Evolutionary conservation across 148 eudicot genomes (phyloP), one percentile per base, ranked within the genome.

Genomic region (Vaccinium vitisidaea): DNA sequence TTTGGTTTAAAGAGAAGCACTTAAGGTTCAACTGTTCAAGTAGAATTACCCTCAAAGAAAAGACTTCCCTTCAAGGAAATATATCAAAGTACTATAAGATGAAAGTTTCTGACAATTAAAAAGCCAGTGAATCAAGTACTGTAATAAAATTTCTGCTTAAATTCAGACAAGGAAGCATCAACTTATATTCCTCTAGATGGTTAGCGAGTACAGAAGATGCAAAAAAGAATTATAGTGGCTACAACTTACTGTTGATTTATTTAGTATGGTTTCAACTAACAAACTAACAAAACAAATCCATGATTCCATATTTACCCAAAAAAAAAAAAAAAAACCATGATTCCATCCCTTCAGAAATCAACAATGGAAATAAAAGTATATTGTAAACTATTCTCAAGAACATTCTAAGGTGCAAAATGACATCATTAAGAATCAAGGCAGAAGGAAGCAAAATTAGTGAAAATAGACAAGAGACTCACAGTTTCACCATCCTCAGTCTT

Each of bases 401-500:
- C 19, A 43, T 49, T 25, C 30, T 36, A 48, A 23, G 48, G 21
- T 50, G 70, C 12, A 58, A 32, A 48, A 74, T 58, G 30, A 53
- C 50, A 59, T 49, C 12, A 36, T 75, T 61, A 53, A n/a, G 21
- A n/a, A 30, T 12, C 21, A 27, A 85, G 43, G 71, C 39, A 75
- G 6, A 12, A 82, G 75, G 43, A 59, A 85, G 54, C 8, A 74
- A 21, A 12, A 43, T 18, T 36, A 59, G 27, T 43, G 19, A 56
- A 49, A 43, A 50, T 23, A 18, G 19, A 79, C n/a, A 8, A 63
- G 82, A 84, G 83, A 61, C 98, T 94, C 84, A 97, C 99, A 61
- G 94, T 83, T 93, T 91, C 98, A 92, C 96, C 98, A 87, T 97
- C 95, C 88, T 92, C 98, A 69, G 92, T 91, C 74, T 95, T 90